Percentiles rank a stretch among this genome's conserved stretches.
Conservation (phyloP, 2,329 filamentous ascomycete genomes). For the Talaromyces funiculosus region DNA sequence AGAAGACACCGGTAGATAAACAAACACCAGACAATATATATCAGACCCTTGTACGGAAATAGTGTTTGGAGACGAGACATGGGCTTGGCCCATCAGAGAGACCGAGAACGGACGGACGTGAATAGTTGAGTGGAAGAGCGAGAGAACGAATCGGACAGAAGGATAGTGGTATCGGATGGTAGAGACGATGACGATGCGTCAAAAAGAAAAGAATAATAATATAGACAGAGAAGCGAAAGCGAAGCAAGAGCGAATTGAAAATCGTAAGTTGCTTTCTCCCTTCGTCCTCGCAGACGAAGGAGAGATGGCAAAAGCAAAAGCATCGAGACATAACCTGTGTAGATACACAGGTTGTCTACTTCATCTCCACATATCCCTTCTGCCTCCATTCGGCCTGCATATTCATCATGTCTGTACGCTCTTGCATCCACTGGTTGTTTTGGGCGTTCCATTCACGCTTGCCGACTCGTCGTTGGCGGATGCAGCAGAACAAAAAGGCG, state of each 20-base stretch:
- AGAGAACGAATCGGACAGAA: neutral
- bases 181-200: constrained; percentile 3
- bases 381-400: constrained; percentile 36
- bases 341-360: neutral
- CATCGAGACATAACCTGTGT: neutral
- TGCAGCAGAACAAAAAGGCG: constrained; percentile 42
- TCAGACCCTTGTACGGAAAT: neutral
- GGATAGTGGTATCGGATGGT: neutral
- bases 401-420: constrained; percentile 35
- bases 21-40: neutral
- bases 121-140: neutral
- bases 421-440: constrained; percentile 41
- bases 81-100: neutral
- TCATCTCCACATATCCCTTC: constrained; percentile 25
- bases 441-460: constrained; percentile 44
- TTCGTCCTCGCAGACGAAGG: neutral
- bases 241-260: neutral
- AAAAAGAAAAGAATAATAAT: constrained; percentile 2
- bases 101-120: neutral
- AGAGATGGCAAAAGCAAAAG: neutral
- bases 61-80: neutral
- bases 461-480: constrained; percentile 47
- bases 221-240: constrained; percentile 9
- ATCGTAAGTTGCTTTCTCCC: neutral
- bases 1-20: neutral